Evolutionary conservation across 2,329 filamentous ascomycete species (phyloP).

Genomic region (Septoria petroselini): DNA sequence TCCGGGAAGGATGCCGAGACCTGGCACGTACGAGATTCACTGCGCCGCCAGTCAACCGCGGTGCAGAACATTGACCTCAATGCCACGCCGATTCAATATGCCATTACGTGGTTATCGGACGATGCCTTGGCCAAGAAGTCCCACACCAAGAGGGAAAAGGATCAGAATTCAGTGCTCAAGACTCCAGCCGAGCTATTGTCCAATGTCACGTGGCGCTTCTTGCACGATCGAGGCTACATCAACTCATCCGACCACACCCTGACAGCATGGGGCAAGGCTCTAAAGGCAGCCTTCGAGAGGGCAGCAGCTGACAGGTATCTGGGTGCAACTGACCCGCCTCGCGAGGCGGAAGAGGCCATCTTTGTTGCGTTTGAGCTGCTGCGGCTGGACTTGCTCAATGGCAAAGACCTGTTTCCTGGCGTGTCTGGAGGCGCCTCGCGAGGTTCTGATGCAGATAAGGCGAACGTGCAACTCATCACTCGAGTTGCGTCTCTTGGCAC

Average conservation of each 20-base stretch:
- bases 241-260: constrained; percentile 69
- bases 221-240: constrained; percentile 84
- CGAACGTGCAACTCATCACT: constrained; percentile 76
- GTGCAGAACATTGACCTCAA: constrained; percentile 23
- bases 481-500: constrained; percentile 80
- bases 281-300: constrained; percentile 55
- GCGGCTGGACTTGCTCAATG: constrained; percentile 72
- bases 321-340: constrained; percentile 54
- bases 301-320: constrained; percentile 38
- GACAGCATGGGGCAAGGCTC: constrained; percentile 77
- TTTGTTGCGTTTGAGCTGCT: constrained; percentile 84
- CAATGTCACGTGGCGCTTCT: constrained; percentile 81
- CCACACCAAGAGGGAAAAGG: constrained; percentile 47
- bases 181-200: constrained; percentile 62
- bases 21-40: constrained; percentile 66
- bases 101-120: constrained; percentile 62
- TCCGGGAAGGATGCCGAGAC: constrained; percentile 43
- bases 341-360: constrained; percentile 68
- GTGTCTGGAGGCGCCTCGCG: constrained; percentile 59
- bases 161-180: constrained; percentile 56
- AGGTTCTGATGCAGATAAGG: constrained; percentile 66
- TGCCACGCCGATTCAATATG: constrained; percentile 46
- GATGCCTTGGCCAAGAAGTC: constrained; percentile 67
- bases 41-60: constrained; percentile 20
- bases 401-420: constrained; percentile 59